Evolutionary conservation across 495 filamentous ascomycete genomes (phyloP).

Genomic region (Penicillium flavigenum): DNA sequence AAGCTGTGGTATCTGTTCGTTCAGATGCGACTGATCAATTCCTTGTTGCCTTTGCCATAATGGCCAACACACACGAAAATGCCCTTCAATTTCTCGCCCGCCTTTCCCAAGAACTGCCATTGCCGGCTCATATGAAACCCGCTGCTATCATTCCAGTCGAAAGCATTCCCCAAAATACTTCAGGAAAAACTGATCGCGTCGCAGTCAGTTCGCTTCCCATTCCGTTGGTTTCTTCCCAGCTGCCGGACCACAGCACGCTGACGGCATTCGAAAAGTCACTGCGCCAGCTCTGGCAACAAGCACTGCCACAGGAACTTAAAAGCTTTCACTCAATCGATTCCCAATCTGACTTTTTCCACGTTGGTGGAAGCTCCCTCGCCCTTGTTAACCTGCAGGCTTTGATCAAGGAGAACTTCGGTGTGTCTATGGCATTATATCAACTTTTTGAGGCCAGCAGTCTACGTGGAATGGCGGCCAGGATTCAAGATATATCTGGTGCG

Average conservation of each 20-base stretch:
- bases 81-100: constrained; percentile 1
- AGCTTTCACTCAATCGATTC: constrained; percentile 15
- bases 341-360: constrained; percentile 38
- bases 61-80: constrained; percentile 4
- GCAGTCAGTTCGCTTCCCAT: constrained; percentile 26
- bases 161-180: constrained; percentile 39
- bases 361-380: constrained; percentile 40
- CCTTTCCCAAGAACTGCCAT: constrained; percentile 19
- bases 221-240: not conserved
- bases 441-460: constrained; percentile 40
- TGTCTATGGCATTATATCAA: constrained; percentile 26
- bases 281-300: constrained; percentile 28
- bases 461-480: constrained; percentile 28
- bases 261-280: constrained; percentile 18
- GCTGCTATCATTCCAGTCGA: constrained; percentile 35
- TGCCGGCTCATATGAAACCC: constrained; percentile 53
- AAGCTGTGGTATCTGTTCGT: constrained; percentile 22
- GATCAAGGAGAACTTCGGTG: constrained; percentile 26
- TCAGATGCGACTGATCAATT: not conserved
- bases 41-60: constrained; percentile 23
- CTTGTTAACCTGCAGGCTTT: constrained; percentile 32
- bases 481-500: constrained; percentile 3
- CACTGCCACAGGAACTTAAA: constrained; percentile 19
- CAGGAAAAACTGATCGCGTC: constrained; percentile 45
- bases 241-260: not conserved